Evolutionary conservation across 1,284 basidiomycete species (phyloP).

Genomic region (Cryptococcus neoformans): DNA sequence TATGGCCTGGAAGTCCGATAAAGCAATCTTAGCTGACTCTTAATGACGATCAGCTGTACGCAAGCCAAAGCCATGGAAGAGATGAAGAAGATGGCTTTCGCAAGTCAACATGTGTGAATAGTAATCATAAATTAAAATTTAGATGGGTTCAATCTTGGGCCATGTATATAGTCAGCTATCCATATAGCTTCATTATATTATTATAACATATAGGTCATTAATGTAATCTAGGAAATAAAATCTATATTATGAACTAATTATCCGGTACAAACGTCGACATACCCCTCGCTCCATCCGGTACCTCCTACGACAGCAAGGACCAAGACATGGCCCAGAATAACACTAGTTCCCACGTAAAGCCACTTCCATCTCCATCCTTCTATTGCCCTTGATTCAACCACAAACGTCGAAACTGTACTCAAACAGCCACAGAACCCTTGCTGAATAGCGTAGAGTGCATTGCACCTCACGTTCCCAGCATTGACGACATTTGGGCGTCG

Average conservation of each 20-base stretch:
- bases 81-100: conserved; percentile 23
- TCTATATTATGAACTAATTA: neutral
- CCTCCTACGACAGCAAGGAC: conserved; percentile 74
- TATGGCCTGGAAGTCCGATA: neutral
- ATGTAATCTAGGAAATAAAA: too few species aligned
- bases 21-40: neutral
- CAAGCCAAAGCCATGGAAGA: conserved; percentile 35
- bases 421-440: conserved; percentile 96
- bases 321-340: conserved; percentile 66
- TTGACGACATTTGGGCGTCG: conserved; percentile 44
- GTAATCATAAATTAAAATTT: too few species aligned
- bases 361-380: conserved; percentile 51
- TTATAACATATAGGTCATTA: too few species aligned
- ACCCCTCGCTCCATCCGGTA: conserved; percentile 58
- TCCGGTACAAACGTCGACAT: conserved; percentile 16
- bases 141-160: too few species aligned
- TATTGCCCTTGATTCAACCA: conserved; percentile 69
- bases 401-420: conserved; percentile 92
- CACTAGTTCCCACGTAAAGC: conserved; percentile 68
- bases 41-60: conserved; percentile 17
- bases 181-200: too few species aligned
- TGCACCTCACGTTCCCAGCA: conserved; percentile 55
- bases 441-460: conserved; percentile 70
- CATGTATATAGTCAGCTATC: neutral
- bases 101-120: neutral